These are phyloP conservation scores for Solanum rostratum DNA, from an alignment of 257 asterid genomes.

Conservation along the genomic window DNA sequence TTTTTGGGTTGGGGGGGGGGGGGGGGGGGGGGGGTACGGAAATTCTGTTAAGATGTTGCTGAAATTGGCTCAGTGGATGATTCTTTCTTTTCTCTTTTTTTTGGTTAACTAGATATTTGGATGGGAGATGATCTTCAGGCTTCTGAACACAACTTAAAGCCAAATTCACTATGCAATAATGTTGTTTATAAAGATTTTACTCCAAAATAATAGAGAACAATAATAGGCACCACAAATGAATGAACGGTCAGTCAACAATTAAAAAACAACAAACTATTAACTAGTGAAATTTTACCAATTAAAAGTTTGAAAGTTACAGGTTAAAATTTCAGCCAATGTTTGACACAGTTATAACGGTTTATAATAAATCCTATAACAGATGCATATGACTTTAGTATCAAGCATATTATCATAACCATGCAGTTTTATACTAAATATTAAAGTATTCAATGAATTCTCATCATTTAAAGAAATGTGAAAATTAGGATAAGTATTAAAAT, in stretches of 20 bases:
- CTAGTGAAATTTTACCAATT: background rate
- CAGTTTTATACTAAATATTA: too few species aligned
- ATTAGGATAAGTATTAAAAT: too few species aligned
- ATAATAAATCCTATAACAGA: too few species aligned
- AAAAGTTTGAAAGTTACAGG: background rate
- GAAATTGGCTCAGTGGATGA: background rate
- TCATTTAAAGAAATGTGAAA: too few species aligned
- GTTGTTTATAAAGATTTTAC: background rate
- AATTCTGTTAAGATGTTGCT: background rate
- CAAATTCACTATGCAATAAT: background rate
- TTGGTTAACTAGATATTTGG: background rate
- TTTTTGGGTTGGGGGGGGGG: too few species aligned
- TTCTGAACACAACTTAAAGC: background rate
- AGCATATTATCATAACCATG: too few species aligned
- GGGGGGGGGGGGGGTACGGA: background rate
- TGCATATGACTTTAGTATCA: too few species aligned
- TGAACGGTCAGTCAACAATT: background rate
- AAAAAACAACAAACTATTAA: background rate
- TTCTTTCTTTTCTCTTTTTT: background rate
- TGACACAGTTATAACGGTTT: background rate
- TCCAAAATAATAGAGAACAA: background rate
- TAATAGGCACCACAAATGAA: background rate
- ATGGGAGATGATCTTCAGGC: background rate
- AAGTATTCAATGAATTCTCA: too few species aligned
- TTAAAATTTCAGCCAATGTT: background rate